Evolutionary conservation across 2,329 filamentous ascomycete genomes (phyloP).

Genomic region (Ophiostoma novo-ulmi): DNA sequence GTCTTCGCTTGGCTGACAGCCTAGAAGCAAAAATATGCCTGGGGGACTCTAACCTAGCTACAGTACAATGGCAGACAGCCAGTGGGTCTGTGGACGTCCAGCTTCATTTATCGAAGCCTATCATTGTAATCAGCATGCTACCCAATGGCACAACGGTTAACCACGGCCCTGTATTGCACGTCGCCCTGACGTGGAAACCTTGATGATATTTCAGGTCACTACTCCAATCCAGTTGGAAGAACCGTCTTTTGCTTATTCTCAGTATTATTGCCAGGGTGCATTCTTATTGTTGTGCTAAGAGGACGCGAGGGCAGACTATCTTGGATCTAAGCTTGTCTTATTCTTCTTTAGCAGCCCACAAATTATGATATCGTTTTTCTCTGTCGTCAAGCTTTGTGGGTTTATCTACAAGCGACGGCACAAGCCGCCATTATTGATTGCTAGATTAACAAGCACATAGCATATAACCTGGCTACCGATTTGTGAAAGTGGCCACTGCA

Average conservation of each 20-base stretch:
- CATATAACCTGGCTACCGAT: no score
- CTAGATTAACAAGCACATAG: no score
- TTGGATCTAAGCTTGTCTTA: no score
- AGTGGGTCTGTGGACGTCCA: not conserved
- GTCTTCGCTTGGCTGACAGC: slow-evolving; percentile 28
- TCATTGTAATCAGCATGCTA: not conserved
- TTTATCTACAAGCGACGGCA: no score
- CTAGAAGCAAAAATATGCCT: slow-evolving; percentile 31
- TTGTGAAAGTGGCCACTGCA: no score
- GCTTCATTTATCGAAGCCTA: not conserved
- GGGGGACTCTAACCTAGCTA: slow-evolving; percentile 29
- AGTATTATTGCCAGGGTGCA: not conserved
- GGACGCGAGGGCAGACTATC: no score
- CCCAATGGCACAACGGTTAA: not conserved
- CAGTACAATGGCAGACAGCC: slow-evolving; percentile 27
- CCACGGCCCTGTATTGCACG: not conserved
- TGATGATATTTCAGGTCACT: not conserved
- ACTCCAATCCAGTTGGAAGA: not conserved
- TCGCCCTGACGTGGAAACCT: not conserved
- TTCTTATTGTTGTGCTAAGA: not conserved
- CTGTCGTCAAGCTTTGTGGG: no score
- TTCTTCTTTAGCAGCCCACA: no score
- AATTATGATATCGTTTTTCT: no score
- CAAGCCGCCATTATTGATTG: no score
- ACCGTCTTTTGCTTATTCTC: not conserved